Base-by-base conservation (phyloP, 2,329 filamentous ascomycete genomes). In the Pseudogymnoascus sp. region DNA sequence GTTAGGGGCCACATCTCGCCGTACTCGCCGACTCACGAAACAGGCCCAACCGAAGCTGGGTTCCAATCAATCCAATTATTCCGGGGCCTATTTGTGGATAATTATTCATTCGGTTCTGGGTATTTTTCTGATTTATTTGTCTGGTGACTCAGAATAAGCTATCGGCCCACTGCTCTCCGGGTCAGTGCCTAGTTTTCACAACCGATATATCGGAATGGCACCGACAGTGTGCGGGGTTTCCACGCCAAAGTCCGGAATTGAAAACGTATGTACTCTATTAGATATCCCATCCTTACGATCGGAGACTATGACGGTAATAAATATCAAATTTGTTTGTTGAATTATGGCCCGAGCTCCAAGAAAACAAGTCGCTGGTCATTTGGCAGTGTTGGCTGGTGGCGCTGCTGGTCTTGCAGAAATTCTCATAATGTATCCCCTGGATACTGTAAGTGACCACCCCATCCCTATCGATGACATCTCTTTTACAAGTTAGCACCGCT, bases 401-500 rank as follows among this genome's bases (percentile, higher is more conserved):
- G 37, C 37, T n/a, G 37, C 37, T 40, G 59, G 50, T 68, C 60
- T 64, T 53, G 64, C 15, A 17, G 21, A 38, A 21, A n/a, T 21
- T 62, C 26, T 59, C 38, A 29, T 17, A 15, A 15, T 7, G 53
- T 40, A 17, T 10, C 61, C 63, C 63, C 35, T 62, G 61, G 65
- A 37, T 64, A 21, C 10, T 5, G n/a, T 61, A 21, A 29, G 70
- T 92, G n/a, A n/a, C n/a, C n/a, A n/a, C n/a, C n/a, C n/a, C n/a
- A n/a, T n/a, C n/a, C n/a, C n/a, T n/a, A n/a, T n/a, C n/a, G n/a
- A n/a, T n/a, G n/a, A n/a, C n/a, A n/a, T n/a, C n/a, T n/a, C 89
- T 65, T 86, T 88, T 77, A 93, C 90, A 66, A 87, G 92, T 69
- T 40, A 17, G n/a, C 37, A 7, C 37, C 3, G 37, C n/a, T 40